Evolutionary conservation across 805 yeast species (phyloP), one percentile per base, ranked within the genome.

Genomic region (Metschnikowia baotianmanensis): DNA sequence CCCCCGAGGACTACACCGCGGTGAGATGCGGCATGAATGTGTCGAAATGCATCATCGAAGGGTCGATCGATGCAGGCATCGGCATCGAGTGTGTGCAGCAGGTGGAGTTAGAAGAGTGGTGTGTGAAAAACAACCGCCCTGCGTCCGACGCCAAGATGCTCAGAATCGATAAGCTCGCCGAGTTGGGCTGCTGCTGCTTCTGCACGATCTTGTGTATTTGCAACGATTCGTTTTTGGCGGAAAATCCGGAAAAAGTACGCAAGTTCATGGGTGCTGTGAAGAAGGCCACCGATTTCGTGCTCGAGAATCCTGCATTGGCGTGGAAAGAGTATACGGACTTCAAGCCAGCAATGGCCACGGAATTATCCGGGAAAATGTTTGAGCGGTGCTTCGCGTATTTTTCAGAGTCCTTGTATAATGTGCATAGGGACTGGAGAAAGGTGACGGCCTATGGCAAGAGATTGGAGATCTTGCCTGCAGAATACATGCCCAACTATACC

Each of bases 1-100:
- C 69, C 17, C 80, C 80, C 11, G 59, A 61, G 24, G 81, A 76
- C 53, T 76, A 76, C 58, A 73, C 78, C 32, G 78, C 81, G 8
- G 77, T 76, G 40, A 67, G 80, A 58, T 74, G 79, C 48, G 81
- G 81, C 41, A 76, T 76, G 81, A 76, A 76, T 51, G 80, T 76
- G 33, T 77, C 80, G 44, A 74, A 73, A 53, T 69, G 68, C 50
- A 76, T 76, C 50, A 71, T 76, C 38, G 77, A 75, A 38, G 80
- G 80, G 26, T 66, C 69, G 48, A 74, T 76, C 39, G 78, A 76
- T 55, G 80, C 79, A 42, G 81, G 81, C 38, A 69, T 76, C 52
- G 81, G 81, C 51, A 73, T 76, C 42, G 81, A 76, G 55, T 76
- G 79, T 58, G 73, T 76, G 56, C 81, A 76, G 56, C 80, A 75